Base-by-base conservation (phyloP, 2,329 filamentous ascomycete genomes). In the Lasiodiplodia hormozganensis region DNA sequence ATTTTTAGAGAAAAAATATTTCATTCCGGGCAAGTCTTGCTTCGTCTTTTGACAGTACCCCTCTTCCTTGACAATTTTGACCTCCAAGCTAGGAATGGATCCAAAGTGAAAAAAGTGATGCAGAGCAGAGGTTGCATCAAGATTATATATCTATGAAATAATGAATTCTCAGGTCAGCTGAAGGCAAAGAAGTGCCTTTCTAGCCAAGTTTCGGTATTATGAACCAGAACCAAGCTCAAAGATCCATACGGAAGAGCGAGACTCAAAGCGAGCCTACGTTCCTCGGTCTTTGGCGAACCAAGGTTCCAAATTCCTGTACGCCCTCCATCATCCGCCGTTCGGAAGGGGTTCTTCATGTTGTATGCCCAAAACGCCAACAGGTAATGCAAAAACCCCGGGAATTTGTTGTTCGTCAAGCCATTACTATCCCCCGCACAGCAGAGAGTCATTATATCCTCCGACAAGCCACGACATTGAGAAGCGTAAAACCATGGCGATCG, bases 371-470 rank as follows among this genome's bases (percentile, higher is more conserved):
- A 60, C 65, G 56, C 62, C 62, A 43, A 47, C 51, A 23, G 16
- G 31, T 34, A 65, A 65, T 65, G 62, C 62, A 43, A 47, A 65
- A 54, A 28, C 38, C 36, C 21, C 49, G 18, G 47, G 40, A 25
- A 64, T 23, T 62, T 57, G 40, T n/a, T 47, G 31, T 53, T 65
- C 52, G 40, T 65, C 52, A 56, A 54, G 62, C 62, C 62, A 65
- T 65, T 65, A 65, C 21, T 23, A 43, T 25, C 62, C 62, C 52
- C 49, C 62, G 51, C 62, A 47, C 34, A 51, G 34, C 49, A 65
- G 49, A 65, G 31, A 31, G 51, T 67, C 65, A 68, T 68, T 68
- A 68, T 38, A 65, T 65, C 36, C 62, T 38, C 38, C 49, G 38
- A 43, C 21, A 51, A 65, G 51, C 36, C 64, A 38, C 62, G 47